phyloP scores from a whole-genome alignment of 2,329 filamentous ascomycete species.

The Phaeosphaeria sp. region DNA sequence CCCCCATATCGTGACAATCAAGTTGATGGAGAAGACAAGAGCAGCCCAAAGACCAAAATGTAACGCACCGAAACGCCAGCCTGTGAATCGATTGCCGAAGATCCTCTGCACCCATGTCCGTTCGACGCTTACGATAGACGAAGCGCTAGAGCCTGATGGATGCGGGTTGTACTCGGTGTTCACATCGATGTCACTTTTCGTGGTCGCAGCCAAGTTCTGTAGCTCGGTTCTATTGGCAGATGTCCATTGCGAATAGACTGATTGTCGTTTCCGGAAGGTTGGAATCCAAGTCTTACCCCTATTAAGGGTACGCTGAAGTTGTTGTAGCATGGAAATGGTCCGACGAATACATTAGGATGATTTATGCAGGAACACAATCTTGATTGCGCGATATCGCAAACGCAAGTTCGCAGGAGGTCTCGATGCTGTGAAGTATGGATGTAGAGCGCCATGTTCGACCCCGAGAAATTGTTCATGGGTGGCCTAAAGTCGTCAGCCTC shows the following conservation, averaged over 20 bases:
- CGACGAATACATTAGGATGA: background rate
- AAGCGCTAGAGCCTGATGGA: background rate
- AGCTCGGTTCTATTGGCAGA: constrained; percentile 2
- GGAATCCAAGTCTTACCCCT: background rate
- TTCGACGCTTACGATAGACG: background rate
- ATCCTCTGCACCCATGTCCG: constrained; percentile 1
- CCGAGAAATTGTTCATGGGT: background rate
- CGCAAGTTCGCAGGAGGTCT: background rate
- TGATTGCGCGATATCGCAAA: background rate
- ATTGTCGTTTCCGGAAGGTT: background rate
- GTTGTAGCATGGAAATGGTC: background rate
- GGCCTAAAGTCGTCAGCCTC: constrained; percentile 2
- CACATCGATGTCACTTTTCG: constrained; percentile 2
- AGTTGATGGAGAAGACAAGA: constrained; percentile 21
- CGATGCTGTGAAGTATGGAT: background rate
- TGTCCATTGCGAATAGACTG: constrained; percentile 3
- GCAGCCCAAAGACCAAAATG: constrained; percentile 13
- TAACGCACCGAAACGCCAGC: constrained; percentile 23
- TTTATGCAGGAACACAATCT: background rate
- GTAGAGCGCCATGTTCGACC: background rate
- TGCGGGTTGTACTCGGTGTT: background rate
- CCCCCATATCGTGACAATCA: constrained; percentile 18
- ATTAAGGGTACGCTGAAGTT: background rate
- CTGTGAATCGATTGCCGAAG: constrained; percentile 11
- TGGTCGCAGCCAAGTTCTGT: background rate